Evolutionary conservation across 108 stramenopile species (phyloP).

Genomic region (Seminavis robusta): DNA sequence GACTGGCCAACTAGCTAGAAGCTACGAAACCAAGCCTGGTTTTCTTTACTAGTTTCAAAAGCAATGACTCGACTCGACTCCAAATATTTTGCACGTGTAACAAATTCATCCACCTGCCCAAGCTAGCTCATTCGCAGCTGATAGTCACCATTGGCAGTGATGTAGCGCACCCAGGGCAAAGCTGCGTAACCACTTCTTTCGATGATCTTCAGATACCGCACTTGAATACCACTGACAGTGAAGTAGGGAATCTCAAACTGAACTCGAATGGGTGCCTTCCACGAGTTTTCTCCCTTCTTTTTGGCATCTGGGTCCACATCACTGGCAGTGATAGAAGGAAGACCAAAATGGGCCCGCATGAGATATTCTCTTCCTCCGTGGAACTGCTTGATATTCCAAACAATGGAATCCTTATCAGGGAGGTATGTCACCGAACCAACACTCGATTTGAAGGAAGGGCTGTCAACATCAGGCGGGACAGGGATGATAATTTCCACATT

Average conservation of each 20-base stretch:
- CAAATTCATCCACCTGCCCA: too few species aligned
- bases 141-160: conserved; percentile 98
- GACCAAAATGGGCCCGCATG: conserved; percentile 99
- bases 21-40: too few species aligned
- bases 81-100: too few species aligned
- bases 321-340: conserved; percentile 91
- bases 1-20: too few species aligned
- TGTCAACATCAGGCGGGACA: conserved; percentile 98
- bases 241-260: conserved; percentile 99
- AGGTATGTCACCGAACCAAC: conserved; percentile 97
- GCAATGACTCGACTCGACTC: too few species aligned
- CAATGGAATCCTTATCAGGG: conserved; percentile 95
- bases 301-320: conserved; percentile 63
- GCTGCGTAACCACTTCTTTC: conserved; percentile 99
- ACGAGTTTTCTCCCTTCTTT: conserved; percentile 77
- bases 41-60: too few species aligned
- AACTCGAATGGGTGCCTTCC: conserved; percentile 92
- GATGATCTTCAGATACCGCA: conserved; percentile 99
- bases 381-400: conserved; percentile 99
- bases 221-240: conserved; percentile 98
- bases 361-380: conserved; percentile 92
- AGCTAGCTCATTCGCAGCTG: conserved; percentile 98
- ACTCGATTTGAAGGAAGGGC: conserved; percentile 94
- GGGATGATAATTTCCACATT: conserved; percentile 99
- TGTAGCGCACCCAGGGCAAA: conserved; percentile 99